Percentiles rank a stretch among this genome's conserved stretches.
Conservation (phyloP, 1,284 basidiomycete genomes). For the Apiotrichum gracile region DNA sequence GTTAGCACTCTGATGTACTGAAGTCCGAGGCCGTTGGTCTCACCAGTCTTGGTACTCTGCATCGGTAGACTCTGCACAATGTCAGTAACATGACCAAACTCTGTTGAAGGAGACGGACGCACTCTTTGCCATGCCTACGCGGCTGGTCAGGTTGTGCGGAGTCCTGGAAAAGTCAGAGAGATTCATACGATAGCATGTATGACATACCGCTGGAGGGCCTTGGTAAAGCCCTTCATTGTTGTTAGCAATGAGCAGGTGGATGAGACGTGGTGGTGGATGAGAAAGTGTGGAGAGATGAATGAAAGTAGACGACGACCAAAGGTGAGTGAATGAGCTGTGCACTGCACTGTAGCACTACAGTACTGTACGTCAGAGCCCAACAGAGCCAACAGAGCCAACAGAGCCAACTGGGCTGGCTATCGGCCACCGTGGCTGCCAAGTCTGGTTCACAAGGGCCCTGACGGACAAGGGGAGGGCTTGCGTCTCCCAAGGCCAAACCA, state of each 20-base stretch:
- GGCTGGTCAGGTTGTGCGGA: constrained; percentile 76
- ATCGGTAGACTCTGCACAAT: constrained; percentile 61
- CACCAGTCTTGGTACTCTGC: constrained; percentile 62
- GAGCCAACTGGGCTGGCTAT: no score
- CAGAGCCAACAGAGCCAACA: no score
- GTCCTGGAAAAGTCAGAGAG: constrained; percentile 51
- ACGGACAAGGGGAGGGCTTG: no score
- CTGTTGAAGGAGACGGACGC: constrained; percentile 41
- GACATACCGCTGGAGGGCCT: constrained; percentile 66
- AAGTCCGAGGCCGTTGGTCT: background rate
- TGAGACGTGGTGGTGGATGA: background rate
- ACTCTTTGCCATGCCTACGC: constrained; percentile 89
- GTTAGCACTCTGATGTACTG: background rate
- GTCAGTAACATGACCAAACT: background rate
- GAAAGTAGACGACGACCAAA: background rate
- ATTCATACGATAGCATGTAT: background rate
- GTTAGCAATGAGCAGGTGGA: background rate
- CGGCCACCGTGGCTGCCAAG: no score
- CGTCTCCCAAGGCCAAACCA: no score
- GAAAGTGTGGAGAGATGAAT: background rate
- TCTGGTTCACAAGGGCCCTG: no score
- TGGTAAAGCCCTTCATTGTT: constrained; percentile 73
- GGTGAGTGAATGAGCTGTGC: background rate
- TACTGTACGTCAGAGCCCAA: no score
- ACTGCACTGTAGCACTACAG: background rate